Conservation (phyloP, 108 stramenopile species). For the Pseudonitzschia delicatissima region DNA sequence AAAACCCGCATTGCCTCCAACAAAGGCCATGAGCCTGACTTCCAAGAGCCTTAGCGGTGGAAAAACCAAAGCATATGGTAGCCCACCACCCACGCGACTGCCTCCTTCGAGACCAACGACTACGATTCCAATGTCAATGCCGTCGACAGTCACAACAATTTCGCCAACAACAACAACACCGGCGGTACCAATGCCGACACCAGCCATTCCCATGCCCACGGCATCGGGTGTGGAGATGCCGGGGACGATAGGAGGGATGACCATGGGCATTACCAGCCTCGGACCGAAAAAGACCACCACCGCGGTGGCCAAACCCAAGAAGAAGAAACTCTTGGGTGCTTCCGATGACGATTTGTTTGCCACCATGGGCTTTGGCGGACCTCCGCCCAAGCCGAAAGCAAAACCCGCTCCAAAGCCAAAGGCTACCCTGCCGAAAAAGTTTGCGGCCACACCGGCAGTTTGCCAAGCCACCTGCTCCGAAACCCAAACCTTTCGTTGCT, state of each 20-base stretch:
- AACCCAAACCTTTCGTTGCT: not conserved
- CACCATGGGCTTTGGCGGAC: slow-evolving; percentile 44
- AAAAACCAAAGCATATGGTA: not conserved
- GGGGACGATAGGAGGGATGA: not conserved
- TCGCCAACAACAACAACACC: not conserved
- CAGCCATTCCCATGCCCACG: not conserved
- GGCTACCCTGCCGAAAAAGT: not conserved
- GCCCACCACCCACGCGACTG: not conserved
- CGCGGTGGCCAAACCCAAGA: slow-evolving; percentile 6
- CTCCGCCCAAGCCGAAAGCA: not conserved
- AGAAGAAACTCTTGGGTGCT: slow-evolving; percentile 1
- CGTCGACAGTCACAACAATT: not conserved
- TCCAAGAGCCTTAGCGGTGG: not conserved
- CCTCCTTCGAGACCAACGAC: not conserved
- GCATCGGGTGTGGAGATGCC: not conserved
- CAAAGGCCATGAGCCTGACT: not conserved
- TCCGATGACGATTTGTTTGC: slow-evolving; percentile 58
- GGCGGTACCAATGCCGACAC: not conserved
- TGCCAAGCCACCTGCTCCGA: not conserved
- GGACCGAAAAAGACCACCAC: slow-evolving; percentile 6
- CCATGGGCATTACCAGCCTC: slow-evolving; percentile 14
- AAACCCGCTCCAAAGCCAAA: slow-evolving; percentile 25
- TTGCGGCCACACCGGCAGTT: too few species aligned
- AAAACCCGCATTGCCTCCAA: not conserved
- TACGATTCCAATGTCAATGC: too few species aligned